These are phyloP conservation scores for Nevesoporus exiguus DNA, from an alignment of 768 basidiomycete species.

Conservation along the genomic window DNA sequence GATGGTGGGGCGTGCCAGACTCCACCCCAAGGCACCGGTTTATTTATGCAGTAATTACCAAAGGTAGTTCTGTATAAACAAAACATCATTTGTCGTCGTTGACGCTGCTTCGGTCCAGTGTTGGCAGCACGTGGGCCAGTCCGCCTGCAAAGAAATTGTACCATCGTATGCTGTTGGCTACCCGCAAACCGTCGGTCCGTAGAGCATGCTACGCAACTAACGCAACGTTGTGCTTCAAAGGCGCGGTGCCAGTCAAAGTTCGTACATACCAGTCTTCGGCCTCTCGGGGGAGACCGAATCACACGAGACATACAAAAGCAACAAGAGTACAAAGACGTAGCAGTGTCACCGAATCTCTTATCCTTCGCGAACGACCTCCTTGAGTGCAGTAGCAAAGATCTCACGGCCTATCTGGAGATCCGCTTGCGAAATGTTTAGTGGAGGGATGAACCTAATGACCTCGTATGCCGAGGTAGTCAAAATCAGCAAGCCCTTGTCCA, in stretches of 20 bases:
- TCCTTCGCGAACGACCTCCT: slow-evolving; percentile 56
- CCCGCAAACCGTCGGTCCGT: no score
- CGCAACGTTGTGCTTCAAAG: no score
- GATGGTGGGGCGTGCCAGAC: slow-evolving; percentile 5
- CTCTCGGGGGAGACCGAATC: neutral
- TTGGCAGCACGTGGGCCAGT: no score
- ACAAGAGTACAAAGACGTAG: neutral
- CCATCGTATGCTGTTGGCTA: no score
- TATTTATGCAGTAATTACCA: neutral
- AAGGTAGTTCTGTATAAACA: neutral
- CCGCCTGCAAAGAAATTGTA: no score
- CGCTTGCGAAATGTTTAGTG: slow-evolving; percentile 72
- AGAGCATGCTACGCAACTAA: no score
- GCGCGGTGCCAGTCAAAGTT: no score
- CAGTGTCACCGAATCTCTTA: neutral
- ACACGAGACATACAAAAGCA: neutral
- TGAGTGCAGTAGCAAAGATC: slow-evolving; percentile 68
- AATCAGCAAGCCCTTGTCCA: slow-evolving; percentile 82
- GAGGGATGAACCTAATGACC: slow-evolving; percentile 89
- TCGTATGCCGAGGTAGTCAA: slow-evolving; percentile 89
- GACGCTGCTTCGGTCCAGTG: no score
- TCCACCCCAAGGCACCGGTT: neutral
- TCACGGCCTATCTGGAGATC: slow-evolving; percentile 68
- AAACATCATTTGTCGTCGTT: neutral
- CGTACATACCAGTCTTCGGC: no score